Percentiles rank a stretch among this genome's conserved stretches.
These are phyloP conservation scores for Coemansia sp. DNA, from an alignment of 192 early-diverging fungal genomes.

Conservation along the genomic window DNA sequence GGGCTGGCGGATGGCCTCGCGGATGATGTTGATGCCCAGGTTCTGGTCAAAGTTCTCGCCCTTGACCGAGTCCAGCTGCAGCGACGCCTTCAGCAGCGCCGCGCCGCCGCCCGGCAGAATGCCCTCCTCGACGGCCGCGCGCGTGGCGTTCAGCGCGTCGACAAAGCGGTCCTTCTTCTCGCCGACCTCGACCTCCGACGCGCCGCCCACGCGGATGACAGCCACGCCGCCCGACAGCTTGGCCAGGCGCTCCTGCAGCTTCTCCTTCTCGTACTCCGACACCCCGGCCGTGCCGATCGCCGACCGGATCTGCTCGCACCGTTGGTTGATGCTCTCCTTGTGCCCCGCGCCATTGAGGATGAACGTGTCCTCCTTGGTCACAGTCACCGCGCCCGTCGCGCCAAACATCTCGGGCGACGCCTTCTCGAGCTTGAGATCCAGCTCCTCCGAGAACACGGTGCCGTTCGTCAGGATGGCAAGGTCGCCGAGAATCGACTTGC, in stretches of 20 bases:
- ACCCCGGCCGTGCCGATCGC: constrained; percentile 76
- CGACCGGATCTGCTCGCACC: constrained; percentile 96
- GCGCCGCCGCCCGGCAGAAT: constrained; percentile 99
- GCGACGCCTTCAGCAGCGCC: constrained; percentile 91
- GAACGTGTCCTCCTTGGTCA: constrained; percentile 99
- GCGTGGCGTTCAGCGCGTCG: constrained; percentile 97
- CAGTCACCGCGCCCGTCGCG: constrained; percentile 78
- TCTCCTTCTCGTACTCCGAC: constrained; percentile 99
- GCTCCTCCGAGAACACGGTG: constrained; percentile 95
- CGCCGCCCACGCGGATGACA: constrained; percentile 97
- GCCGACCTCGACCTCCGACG: constrained; percentile 98
- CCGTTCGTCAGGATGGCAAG: constrained; percentile 95
- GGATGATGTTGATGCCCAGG: constrained; percentile 95
- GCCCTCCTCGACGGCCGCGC: constrained; percentile 98
- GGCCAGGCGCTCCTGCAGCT: constrained; percentile 98
- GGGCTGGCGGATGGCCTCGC: constrained; percentile 90
- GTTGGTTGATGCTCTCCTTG: constrained; percentile 86
- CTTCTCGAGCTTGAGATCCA: constrained; percentile 96
- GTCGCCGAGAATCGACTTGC: constrained; percentile 98
- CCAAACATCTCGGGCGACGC: constrained; percentile 90
- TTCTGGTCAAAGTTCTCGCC: constrained; percentile 99
- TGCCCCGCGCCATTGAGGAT: constrained; percentile 93
- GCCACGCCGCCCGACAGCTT: constrained; percentile 98
- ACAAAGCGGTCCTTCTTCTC: constrained; percentile 99
- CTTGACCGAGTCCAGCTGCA: constrained; percentile 77